Conservation (phyloP, 305 asterid genomes). For the Fraxinus platypoda region DNA sequence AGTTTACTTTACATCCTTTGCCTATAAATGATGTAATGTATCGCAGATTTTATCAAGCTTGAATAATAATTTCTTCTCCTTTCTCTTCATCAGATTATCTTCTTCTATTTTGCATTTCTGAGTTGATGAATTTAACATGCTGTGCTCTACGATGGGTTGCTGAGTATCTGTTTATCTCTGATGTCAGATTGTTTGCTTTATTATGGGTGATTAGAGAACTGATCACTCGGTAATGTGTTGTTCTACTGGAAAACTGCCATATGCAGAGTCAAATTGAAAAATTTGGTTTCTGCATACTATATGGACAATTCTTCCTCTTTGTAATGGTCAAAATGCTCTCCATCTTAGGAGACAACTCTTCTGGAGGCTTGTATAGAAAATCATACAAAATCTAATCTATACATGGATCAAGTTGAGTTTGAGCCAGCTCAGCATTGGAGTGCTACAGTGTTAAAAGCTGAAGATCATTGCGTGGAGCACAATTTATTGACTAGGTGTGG, state of each 20-base stretch:
- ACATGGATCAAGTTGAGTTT: constrained; percentile 98
- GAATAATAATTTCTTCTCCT: too few species aligned
- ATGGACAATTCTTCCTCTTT: constrained; percentile 19
- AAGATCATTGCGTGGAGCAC: constrained; percentile 44
- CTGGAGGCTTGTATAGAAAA: constrained; percentile 96
- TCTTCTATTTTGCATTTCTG: too few species aligned
- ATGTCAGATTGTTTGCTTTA: constrained; percentile 16
- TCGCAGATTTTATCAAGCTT: too few species aligned
- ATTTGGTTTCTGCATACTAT: constrained; percentile 4
- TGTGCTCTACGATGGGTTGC: too few species aligned
- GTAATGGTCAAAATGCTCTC: constrained; percentile 24
- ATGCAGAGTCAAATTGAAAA: constrained; percentile 11
- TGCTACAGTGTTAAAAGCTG: constrained; percentile 60
- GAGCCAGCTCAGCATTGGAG: constrained; percentile 91
- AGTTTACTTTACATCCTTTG: too few species aligned
- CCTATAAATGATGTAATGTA: too few species aligned
- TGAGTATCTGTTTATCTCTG: constrained; percentile 7
- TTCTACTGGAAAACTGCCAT: constrained; percentile 7
- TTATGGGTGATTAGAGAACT: constrained; percentile 10
- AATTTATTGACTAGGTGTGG: constrained; percentile 45
- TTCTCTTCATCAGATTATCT: too few species aligned
- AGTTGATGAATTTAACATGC: too few species aligned
- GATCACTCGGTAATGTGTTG: background rate
- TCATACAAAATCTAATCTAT: constrained; percentile 91
- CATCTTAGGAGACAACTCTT: constrained; percentile 76